phyloP scores from a whole-genome alignment of 371 early-diverging fungal species.

The Lichtheimia ramosa region DNA sequence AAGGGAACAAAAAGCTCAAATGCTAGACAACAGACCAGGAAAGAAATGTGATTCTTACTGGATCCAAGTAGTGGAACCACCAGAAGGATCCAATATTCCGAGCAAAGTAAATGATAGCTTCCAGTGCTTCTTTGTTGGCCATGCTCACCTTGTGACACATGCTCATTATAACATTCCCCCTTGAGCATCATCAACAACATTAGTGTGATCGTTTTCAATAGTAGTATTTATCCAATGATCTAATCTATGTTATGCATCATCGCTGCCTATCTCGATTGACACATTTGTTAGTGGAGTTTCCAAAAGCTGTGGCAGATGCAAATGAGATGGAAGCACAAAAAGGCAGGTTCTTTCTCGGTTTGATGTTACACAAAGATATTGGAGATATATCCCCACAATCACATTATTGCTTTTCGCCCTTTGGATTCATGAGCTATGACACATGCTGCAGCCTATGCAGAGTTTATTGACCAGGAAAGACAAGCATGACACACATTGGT shows the following conservation, averaged over 20 bases:
- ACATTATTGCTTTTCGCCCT: too few species aligned
- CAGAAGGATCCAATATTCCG: conserved; percentile 5
- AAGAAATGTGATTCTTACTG: conserved; percentile 8
- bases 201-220: background rate
- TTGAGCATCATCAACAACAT: background rate
- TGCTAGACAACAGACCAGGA: background rate
- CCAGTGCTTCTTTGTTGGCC: conserved; percentile 2
- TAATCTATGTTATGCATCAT: background rate
- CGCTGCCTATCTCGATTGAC: background rate
- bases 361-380: too few species aligned
- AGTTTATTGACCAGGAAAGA: background rate
- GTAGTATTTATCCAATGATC: background rate
- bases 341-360: background rate
- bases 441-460: background rate
- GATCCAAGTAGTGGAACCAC: conserved; percentile 9
- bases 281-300: background rate
- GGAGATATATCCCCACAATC: too few species aligned
- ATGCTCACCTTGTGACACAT: background rate
- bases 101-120: background rate
- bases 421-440: too few species aligned
- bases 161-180: background rate
- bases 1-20: conserved; percentile 1
- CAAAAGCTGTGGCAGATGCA: background rate
- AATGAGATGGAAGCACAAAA: background rate
- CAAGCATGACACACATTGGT: background rate